Percentiles rank a stretch among this genome's conserved stretches.
These are phyloP conservation scores for Cladosporium oxysporum DNA, from an alignment of 2,329 filamentous ascomycete genomes.

Conservation along the genomic window DNA sequence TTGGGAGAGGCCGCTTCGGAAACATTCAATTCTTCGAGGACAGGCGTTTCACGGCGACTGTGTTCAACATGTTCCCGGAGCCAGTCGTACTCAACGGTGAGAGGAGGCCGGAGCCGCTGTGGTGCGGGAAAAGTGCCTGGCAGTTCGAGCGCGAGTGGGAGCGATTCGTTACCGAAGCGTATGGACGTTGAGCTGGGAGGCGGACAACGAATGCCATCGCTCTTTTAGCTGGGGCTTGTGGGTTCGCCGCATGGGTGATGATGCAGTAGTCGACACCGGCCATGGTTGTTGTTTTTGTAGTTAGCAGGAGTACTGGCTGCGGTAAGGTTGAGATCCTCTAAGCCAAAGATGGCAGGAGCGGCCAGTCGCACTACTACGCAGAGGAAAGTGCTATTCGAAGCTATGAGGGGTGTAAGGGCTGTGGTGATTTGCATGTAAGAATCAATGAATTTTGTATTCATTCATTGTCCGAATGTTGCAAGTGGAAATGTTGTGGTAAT, in stretches of 20 bases:
- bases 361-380: not conserved
- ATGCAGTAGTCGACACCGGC: conserved; percentile 35
- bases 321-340: not conserved
- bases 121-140: conserved; percentile 27
- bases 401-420: not conserved
- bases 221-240: too few relatives aligned
- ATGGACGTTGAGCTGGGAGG: conserved; percentile 25
- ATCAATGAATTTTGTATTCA: not conserved
- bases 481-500: not conserved
- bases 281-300: not conserved
- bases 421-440: not conserved
- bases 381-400: not conserved
- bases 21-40: conserved; percentile 34
- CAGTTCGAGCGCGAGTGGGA: conserved; percentile 36
- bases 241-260: conserved; percentile 26
- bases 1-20: conserved; percentile 40
- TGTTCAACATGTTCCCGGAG: conserved; percentile 34
- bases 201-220: too few relatives aligned
- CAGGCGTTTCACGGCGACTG: conserved; percentile 26
- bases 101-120: conserved; percentile 28
- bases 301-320: not conserved
- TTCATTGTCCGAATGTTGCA: not conserved
- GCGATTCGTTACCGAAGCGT: conserved; percentile 31
- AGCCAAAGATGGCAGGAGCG: not conserved
- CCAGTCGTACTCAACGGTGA: conserved; percentile 33